Evolutionary conservation across 2,329 filamentous ascomycete species (phyloP).

Genomic region (Sphaerulina musiva): DNA sequence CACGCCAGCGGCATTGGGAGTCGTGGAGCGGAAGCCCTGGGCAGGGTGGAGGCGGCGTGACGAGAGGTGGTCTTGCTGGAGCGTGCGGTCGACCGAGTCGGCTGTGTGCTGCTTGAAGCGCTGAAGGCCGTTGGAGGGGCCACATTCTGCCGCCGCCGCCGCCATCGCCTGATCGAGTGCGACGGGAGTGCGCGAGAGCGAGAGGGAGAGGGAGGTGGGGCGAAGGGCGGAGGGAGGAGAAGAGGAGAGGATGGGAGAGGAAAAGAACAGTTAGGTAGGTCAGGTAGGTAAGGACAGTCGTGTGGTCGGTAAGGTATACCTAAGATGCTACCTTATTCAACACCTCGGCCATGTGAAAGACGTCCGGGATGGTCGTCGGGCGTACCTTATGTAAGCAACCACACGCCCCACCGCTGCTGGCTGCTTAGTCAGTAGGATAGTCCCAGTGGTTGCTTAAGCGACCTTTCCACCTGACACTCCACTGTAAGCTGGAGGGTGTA

Average conservation of each 20-base stretch:
- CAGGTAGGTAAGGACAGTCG: no score
- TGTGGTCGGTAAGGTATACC: no score
- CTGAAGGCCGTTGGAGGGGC: conserved; percentile 68
- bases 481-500: no score
- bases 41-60: conserved; percentile 42
- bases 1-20: conserved; percentile 47
- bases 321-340: no score
- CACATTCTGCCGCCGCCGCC: conserved; percentile 65
- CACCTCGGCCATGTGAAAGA: no score
- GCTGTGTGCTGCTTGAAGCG: conserved; percentile 61
- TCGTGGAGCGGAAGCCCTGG: conserved; percentile 58
- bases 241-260: not conserved
- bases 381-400: no score
- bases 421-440: no score
- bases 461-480: no score
- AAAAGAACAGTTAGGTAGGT: not conserved
- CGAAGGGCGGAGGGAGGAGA: not conserved
- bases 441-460: no score
- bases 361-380: no score
- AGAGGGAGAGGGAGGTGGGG: not conserved
- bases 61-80: conserved; percentile 65
- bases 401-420: no score
- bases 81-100: conserved; percentile 55
- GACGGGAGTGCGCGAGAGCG: not conserved
- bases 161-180: conserved; percentile 52